Base-by-base conservation (phyloP, 192 early-diverging fungal species). In the Chytriomyces confervae region DNA sequence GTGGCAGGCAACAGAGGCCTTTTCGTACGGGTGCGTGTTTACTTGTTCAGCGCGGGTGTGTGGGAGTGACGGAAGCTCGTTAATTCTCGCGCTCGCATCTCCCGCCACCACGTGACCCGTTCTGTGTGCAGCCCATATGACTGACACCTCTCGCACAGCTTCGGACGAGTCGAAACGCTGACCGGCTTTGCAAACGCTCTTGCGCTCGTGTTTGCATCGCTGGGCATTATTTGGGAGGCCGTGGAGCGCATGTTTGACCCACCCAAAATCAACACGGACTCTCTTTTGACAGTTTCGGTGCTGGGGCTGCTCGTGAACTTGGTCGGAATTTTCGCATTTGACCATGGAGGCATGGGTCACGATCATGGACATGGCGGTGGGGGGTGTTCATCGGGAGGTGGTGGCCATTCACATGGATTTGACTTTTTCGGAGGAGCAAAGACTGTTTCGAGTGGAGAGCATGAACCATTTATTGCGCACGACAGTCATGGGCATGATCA, bases 161-260 rank as follows among this genome's bases (percentile, higher is more conserved):
- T 94, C 78, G 93, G 90, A 63, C 90, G 95, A 11, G 94, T 98
- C 23, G 97, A 98, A 82, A 95, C 91, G 11, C 75, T 98, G 24
- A 94, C 95, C 2, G 97, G 95, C 20, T 98, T 96, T 82, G 92
- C 91, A 24, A 98, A 98, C 76, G 94, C 95, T 61, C 87, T 98
- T 61, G 95, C 94, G 68, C 86, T 98, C 46, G 88, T 96, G 62
- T 85, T 96, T 62, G 95, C 96, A 29, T 94, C 94, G 51, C 84
- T 94, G 47, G 94, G 90, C 53, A 98, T 98, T 79, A 86, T 96
- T 16, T 93, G 95, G 81, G 97, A 98, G 78, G 95, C 94, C 10
- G 87, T 96, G 45, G 93, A 95, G 83, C 89, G 95, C 48, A 83
- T 98, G 61, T 82, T 92, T n/a, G 86, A 94, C 77, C 94, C 94